Evolutionary conservation across 2,329 filamentous ascomycete species (phyloP).

Genomic region (Parafenestella ontariensis): DNA sequence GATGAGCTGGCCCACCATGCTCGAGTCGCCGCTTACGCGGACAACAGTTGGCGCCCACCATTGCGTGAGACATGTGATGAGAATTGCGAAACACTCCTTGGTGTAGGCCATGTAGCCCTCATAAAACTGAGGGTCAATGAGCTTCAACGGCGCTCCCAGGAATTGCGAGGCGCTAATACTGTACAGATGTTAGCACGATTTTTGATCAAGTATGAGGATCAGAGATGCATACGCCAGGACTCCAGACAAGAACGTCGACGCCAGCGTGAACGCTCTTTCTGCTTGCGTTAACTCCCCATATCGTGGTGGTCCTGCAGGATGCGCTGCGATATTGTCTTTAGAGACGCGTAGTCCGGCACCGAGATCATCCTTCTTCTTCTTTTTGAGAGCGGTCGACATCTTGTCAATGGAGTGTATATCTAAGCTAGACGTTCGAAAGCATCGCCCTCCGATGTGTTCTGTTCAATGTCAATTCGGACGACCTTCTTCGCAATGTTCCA

Average conservation of each 20-base stretch:
- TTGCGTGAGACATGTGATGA: constrained; percentile 80
- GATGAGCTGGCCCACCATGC: constrained; percentile 76
- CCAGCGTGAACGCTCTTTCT: constrained; percentile 58
- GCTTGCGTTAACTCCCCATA: constrained; percentile 58
- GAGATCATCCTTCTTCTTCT: constrained; percentile 45
- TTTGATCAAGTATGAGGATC: not conserved
- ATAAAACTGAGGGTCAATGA: constrained; percentile 77
- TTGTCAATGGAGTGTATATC: constrained; percentile 12
- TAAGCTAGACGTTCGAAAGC: not conserved
- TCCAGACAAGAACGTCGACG: constrained; percentile 59
- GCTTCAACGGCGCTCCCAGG: constrained; percentile 77
- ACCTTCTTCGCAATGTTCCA: constrained; percentile 6
- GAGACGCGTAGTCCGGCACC: constrained; percentile 54
- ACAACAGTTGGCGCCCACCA: constrained; percentile 88
- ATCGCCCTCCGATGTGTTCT: constrained; percentile 2
- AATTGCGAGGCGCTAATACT: constrained; percentile 72
- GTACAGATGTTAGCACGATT: constrained; percentile 19
- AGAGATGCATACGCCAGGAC: constrained; percentile 52
- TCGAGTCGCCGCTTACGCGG: constrained; percentile 81
- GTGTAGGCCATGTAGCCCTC: constrained; percentile 88
- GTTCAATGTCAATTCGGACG: constrained; percentile 22
- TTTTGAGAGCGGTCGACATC: constrained; percentile 36
- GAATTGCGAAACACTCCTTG: constrained; percentile 81
- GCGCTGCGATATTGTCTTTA: constrained; percentile 50
- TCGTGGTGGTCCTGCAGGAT: constrained; percentile 53